Evolutionary conservation across 768 basidiomycete species (phyloP), one percentile per base, ranked within the genome.

Genomic region (Pleurotus giganteus): DNA sequence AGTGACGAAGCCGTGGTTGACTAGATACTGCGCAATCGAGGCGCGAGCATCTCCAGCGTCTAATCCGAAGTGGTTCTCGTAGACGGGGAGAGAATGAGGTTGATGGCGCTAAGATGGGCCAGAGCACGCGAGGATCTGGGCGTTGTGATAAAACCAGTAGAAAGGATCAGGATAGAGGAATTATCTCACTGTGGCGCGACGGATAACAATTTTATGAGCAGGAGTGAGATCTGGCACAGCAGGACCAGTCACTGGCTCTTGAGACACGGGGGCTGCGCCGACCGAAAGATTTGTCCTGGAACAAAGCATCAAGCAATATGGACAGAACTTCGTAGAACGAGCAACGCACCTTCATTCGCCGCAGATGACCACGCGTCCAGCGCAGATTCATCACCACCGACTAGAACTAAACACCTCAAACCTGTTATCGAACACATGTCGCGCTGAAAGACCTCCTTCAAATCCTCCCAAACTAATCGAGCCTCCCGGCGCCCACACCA

Each of bases 201-300:
- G 1, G 87, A 76, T 1, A 84, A 66, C 0, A 83, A 82, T 39
- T 65, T 66, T 24, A 91, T 70, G 0, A 91, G 67, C 17, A 83
- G 63, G 15, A 82, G 42, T 6, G 74, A 64, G 0, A 74, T 65
- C 58, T 77, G 79, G 21, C 76, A 71, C 5, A 89, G 70, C 13
- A 91, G 76, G 2, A 82, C 75, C n/a, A 82, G 59, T 86, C 87
- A 90, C n/a, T n/a, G n/a, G 57, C 80, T 84, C 6, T 66, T 64
- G 17, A 65, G 57, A 57, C 79, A 68, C 2, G 69, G 60, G 9
- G 74, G 73, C 9, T 52, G 59, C 4, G 71, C 74, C 8, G 72
- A 73, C 6, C 68, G 60, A 54, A 80, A 75, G 2, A 84, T 59
- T 4, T 65, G 60, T 12, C 63, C 82, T 83, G 12, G 17, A 55